These are phyloP conservation scores for Metschnikowia colocasiae DNA, from an alignment of 805 yeast genomes.

Conservation along the genomic window DNA sequence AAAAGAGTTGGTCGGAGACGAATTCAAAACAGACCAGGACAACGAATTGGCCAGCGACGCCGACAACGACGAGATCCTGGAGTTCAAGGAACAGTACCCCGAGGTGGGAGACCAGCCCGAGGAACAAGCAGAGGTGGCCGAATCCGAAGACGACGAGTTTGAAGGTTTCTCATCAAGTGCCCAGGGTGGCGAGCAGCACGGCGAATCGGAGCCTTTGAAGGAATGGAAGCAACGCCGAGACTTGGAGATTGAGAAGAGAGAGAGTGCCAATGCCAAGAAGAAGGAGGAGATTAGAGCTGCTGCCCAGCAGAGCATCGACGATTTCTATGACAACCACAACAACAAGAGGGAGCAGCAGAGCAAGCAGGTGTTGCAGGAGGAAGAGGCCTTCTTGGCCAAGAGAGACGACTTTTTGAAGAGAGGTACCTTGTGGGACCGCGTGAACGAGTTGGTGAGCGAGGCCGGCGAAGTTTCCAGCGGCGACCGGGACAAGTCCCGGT, in stretches of 20 bases:
- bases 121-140: conserved; percentile 32
- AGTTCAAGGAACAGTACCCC: conserved; percentile 64
- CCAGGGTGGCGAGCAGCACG: conserved; percentile 18
- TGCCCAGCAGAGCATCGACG: conserved; percentile 83
- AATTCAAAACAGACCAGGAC: conserved; percentile 65
- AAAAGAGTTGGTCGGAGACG: conserved; percentile 64
- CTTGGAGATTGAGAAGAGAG: conserved; percentile 76
- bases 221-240: conserved; percentile 84
- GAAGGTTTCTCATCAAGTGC: conserved; percentile 23
- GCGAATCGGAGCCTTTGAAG: conserved; percentile 48
- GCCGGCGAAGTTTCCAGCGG: conserved; percentile 42
- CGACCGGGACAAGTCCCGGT: conserved; percentile 64
- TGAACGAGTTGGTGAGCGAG: conserved; percentile 46
- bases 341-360: conserved; percentile 70
- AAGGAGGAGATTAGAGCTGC: conserved; percentile 64
- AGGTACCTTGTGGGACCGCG: conserved; percentile 55
- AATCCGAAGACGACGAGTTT: conserved; percentile 23
- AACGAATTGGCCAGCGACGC: conserved; percentile 41
- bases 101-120: conserved; percentile 38
- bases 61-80: conserved; percentile 43
- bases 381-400: conserved; percentile 64
- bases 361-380: conserved; percentile 61
- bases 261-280: conserved; percentile 61
- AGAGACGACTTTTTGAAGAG: conserved; percentile 61
- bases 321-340: conserved; percentile 88